Evolutionary conservation across 208 protist species (phyloP).

Genomic region (Wallacemonas collosoma): DNA sequence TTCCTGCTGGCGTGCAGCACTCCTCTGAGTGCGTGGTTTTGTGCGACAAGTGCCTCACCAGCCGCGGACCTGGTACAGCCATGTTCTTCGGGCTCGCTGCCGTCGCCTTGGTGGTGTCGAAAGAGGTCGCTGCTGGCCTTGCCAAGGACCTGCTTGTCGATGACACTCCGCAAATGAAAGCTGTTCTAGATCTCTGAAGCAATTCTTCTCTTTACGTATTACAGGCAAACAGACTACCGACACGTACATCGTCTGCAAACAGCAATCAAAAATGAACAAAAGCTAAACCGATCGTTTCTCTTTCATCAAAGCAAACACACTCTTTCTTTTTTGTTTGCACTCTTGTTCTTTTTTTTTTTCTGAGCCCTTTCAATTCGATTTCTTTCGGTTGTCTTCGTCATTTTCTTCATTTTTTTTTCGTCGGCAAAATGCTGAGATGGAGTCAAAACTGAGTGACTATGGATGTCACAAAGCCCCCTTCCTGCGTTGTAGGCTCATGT

Average conservation of each 20-base stretch:
- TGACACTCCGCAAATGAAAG: conserved; percentile 29
- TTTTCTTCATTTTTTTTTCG: too few species aligned
- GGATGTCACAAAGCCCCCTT: too few species aligned
- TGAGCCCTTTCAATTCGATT: not conserved
- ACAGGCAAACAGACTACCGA: not conserved
- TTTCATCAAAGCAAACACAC: conserved; percentile 18
- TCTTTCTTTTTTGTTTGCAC: not conserved
- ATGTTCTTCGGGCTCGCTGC: conserved; percentile 84
- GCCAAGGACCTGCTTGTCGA: conserved; percentile 78
- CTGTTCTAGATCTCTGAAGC: conserved; percentile 21
- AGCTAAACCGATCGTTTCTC: not conserved
- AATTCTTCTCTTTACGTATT: not conserved
- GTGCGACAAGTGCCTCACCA: conserved; percentile 85
- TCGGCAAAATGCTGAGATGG: too few species aligned
- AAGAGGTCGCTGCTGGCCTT: conserved; percentile 60
- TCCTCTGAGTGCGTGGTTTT: conserved; percentile 67
- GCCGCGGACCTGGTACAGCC: conserved; percentile 81
- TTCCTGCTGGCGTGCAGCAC: conserved; percentile 58
- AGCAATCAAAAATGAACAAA: not conserved
- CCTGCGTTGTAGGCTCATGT: too few species aligned
- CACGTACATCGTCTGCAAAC: not conserved
- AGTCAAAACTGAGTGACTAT: too few species aligned
- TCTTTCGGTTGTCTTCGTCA: too few species aligned
- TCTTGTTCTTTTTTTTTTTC: conserved; percentile 17
- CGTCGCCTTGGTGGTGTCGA: conserved; percentile 60